These are phyloP conservation scores for Solanum bukasovii DNA, from an alignment of 257 asterid species.

Conservation along the genomic window DNA sequence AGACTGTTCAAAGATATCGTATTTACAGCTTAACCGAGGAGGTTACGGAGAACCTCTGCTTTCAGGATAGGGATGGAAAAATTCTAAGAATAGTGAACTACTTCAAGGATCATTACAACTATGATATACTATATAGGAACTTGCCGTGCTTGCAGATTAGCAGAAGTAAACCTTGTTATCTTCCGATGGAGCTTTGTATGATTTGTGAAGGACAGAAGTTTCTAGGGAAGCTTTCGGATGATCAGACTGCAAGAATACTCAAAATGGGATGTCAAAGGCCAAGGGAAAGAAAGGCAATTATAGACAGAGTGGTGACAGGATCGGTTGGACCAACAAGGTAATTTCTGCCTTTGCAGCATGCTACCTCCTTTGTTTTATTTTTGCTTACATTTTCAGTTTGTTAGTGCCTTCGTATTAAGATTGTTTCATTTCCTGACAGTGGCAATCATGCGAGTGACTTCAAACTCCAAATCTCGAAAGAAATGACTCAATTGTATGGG, in stretches of 20 bases:
- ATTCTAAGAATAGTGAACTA: constrained; percentile 43
- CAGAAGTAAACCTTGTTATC: constrained; percentile 78
- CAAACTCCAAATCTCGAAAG: constrained; percentile 53
- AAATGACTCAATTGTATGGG: constrained; percentile 75
- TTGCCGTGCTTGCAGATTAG: constrained; percentile 89
- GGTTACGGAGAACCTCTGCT: constrained; percentile 48
- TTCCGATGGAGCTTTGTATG: constrained; percentile 94
- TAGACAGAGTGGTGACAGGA: constrained; percentile 69
- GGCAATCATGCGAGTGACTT: constrained; percentile 65
- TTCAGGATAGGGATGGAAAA: constrained; percentile 74
- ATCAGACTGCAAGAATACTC: constrained; percentile 76
- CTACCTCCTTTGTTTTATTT: not conserved
- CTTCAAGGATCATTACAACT: constrained; percentile 78
- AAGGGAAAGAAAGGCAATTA: constrained; percentile 53
- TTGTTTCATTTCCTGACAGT: constrained; percentile 22
- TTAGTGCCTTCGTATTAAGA: not conserved
- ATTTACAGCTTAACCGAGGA: constrained; percentile 65
- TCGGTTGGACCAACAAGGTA: constrained; percentile 94
- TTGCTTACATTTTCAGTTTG: not conserved
- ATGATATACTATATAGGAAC: constrained; percentile 54
- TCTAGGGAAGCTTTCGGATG: constrained; percentile 88
- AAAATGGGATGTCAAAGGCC: constrained; percentile 90
- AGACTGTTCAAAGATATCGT: constrained; percentile 71
- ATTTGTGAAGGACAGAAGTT: constrained; percentile 98
- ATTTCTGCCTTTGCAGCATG: not conserved